Conservation (phyloP, 305 asterid genomes). For the Fraxinus sp. region DNA sequence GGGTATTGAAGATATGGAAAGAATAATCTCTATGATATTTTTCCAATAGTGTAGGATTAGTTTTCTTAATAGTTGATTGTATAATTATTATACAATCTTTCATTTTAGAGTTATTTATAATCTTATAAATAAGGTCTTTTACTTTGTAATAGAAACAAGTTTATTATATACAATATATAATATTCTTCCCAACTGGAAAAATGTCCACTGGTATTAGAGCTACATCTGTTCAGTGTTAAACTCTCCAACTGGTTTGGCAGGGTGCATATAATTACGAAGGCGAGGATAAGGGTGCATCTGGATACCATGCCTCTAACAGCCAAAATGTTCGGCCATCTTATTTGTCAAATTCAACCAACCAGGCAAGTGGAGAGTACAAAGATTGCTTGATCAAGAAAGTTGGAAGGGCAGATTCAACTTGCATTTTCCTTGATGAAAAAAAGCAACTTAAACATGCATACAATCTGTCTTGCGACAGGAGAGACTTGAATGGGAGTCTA, state of each 20-base stretch:
- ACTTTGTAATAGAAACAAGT: no score
- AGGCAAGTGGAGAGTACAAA: conserved; percentile 31
- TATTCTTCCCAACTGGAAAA: neutral
- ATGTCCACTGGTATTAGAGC: neutral
- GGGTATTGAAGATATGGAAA: no score
- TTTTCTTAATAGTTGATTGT: no score
- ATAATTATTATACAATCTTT: no score
- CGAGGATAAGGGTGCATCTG: conserved; percentile 28
- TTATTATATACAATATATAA: no score
- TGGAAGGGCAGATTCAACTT: conserved; percentile 28
- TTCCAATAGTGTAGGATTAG: no score
- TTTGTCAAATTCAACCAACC: conserved; percentile 26
- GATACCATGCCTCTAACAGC: conserved; percentile 31
- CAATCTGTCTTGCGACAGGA: neutral
- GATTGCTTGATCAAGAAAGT: conserved; percentile 27
- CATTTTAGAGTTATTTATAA: no score
- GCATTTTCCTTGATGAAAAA: conserved; percentile 28
- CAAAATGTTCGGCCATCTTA: conserved; percentile 27
- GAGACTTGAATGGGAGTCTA: conserved; percentile 8
- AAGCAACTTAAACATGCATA: conserved; percentile 31
- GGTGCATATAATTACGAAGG: conserved; percentile 36
- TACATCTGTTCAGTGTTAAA: neutral
- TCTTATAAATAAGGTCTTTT: no score
- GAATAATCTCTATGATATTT: no score
- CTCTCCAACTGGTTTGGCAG: conserved; percentile 40